These are phyloP conservation scores for Psilocybe cyanescens DNA, from an alignment of 768 basidiomycete genomes.

Conservation along the genomic window DNA sequence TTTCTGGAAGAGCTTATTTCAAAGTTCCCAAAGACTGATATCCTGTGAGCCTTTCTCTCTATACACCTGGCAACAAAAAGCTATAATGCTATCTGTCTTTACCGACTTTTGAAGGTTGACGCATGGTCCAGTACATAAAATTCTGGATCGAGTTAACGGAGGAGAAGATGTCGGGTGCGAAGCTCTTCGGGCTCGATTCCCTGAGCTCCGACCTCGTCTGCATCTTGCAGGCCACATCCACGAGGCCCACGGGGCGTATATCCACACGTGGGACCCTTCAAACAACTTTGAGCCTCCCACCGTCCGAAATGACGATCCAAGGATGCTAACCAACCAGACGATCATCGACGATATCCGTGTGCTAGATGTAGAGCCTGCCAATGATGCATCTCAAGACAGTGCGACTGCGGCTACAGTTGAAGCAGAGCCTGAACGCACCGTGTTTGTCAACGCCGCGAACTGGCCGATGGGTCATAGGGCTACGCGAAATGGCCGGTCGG, in stretches of 20 bases:
- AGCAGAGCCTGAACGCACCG: slow-evolving; percentile 27
- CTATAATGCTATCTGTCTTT: too few relatives aligned
- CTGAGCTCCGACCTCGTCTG: slow-evolving; percentile 41
- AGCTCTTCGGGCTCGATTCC: slow-evolving; percentile 42
- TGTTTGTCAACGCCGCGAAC: slow-evolving; percentile 51
- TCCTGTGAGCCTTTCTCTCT: slow-evolving; percentile 38
- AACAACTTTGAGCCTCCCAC: slow-evolving; percentile 17
- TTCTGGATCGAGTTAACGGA: slow-evolving; percentile 48
- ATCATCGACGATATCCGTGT: background rate
- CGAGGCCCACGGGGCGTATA: slow-evolving; percentile 55
- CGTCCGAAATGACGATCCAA: slow-evolving; percentile 24
- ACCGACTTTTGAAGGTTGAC: slow-evolving; percentile 41
- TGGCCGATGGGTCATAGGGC: slow-evolving; percentile 34
- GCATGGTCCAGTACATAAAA: slow-evolving; percentile 59
- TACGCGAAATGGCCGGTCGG: slow-evolving; percentile 23
- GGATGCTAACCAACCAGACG: slow-evolving; percentile 1
- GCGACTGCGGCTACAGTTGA: background rate
- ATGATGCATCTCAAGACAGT: background rate
- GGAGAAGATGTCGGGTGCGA: slow-evolving; percentile 53
- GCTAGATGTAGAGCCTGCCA: slow-evolving; percentile 2
- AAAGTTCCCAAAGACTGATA: slow-evolving; percentile 41
- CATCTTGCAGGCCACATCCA: slow-evolving; percentile 74
- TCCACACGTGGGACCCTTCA: slow-evolving; percentile 38
- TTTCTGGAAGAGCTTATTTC: slow-evolving; percentile 28
- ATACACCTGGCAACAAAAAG: background rate